Base-by-base conservation (phyloP, 805 yeast species). In the Lachancea quebecensis region DNA sequence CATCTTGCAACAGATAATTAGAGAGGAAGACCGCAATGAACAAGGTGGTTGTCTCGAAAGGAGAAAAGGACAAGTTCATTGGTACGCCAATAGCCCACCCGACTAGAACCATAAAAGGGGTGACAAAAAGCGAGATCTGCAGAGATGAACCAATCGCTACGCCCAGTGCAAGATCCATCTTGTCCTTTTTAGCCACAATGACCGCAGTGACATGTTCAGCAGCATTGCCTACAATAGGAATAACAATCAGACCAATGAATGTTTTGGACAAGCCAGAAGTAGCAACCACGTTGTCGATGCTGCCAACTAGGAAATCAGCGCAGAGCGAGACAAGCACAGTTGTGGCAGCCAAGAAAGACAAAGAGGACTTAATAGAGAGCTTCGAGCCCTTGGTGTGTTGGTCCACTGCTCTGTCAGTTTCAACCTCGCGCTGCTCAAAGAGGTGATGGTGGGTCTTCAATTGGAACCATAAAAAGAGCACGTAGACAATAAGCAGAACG, bases 171-270 rank as follows among this genome's bases (percentile, higher is more conserved):
- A 93, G 75, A 64, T 93, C 98, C 96, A 93, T 93, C 69, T 93
- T 93, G 67, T 93, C 87, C 68, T 89, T 89, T 75, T 81, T 79
- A 17, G 99, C 98, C 40, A 93, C 98, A 50, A 88, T 77, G 32
- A 93, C 84, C 2, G 98, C 96, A 15, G 99, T 93, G 42, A 88
- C 98, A 66, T 93, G 99, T 66, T 93, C 99, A 10, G 98, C 98
- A 2, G 99, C 99, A 59, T 93, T 93, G 46, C 98, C 99, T 25
- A 93, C 98, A 51, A 93, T 91, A 35, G 99, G 99, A 50, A 93
- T 83, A 38, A 93, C 79, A 55, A 93, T 83, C 54, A 93, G 73
- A 63, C 98, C 98, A 58, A 93, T 88, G 58, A 93, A 93, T 0
- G 98, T 89, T 75, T 91, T 90, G 37, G 96, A 85, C 44, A 93